Percentiles rank a stretch among this genome's conserved stretches.
phyloP scores from a whole-genome alignment of 495 filamentous ascomycete species.

The Hapsidospora chrysogenum region DNA sequence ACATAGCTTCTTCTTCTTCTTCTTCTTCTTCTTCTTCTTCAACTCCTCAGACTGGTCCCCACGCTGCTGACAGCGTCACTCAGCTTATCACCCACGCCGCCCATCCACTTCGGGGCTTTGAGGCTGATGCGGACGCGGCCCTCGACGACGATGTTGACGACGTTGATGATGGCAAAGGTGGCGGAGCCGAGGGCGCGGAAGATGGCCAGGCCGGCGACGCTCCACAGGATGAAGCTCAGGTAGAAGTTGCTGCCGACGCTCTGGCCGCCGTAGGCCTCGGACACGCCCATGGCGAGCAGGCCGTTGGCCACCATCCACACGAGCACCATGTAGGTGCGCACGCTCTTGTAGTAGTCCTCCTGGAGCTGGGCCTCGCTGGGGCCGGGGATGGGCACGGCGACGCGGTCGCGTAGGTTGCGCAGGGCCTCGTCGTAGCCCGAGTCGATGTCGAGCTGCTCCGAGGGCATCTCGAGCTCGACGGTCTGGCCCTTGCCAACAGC shows the following conservation, averaged over 20 bases:
- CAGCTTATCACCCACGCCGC: slow-evolving; percentile 21
- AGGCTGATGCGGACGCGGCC: slow-evolving; percentile 52
- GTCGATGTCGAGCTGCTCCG: slow-evolving; percentile 96
- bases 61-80: slow-evolving; percentile 23
- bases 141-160: slow-evolving; percentile 72
- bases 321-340: slow-evolving; percentile 98
- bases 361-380: slow-evolving; percentile 68
- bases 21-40: too few relatives aligned
- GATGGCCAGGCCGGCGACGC: slow-evolving; percentile 68
- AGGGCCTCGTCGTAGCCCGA: slow-evolving; percentile 93
- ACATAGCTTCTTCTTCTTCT: too few relatives aligned
- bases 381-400: slow-evolving; percentile 52
- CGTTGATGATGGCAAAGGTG: slow-evolving; percentile 65
- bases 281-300: slow-evolving; percentile 81
- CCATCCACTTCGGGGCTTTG: slow-evolving; percentile 31
- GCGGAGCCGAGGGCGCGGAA: slow-evolving; percentile 72
- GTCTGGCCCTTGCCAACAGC: slow-evolving; percentile 55
- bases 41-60: slow-evolving; percentile 13
- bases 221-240: slow-evolving; percentile 83
- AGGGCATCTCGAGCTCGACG: slow-evolving; percentile 90
- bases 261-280: slow-evolving; percentile 60
- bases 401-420: slow-evolving; percentile 82
- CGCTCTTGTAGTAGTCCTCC: slow-evolving; percentile 96
- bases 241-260: slow-evolving; percentile 74
- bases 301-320: slow-evolving; percentile 89